These are phyloP conservation scores for Rhododendron molle DNA, from an alignment of 148 eudicot genomes.

Conservation along the genomic window DNA sequence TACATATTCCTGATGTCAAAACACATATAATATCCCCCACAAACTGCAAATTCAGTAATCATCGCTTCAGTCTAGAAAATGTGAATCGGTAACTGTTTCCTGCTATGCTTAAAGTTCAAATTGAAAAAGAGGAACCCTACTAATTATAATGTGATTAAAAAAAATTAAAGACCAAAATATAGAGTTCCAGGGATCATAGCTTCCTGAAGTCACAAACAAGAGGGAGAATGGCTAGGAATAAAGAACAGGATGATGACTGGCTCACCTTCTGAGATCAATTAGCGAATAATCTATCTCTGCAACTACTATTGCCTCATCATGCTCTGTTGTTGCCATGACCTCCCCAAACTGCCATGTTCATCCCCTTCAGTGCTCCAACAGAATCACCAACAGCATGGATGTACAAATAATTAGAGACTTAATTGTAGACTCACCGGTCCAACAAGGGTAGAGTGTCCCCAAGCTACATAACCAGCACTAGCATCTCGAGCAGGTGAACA, in stretches of 20 bases:
- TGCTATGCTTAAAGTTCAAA: background rate
- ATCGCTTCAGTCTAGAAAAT: background rate
- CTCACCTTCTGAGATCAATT: constrained; percentile 69
- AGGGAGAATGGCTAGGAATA: background rate
- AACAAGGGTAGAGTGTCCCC: constrained; percentile 89
- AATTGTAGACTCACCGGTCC: constrained; percentile 68
- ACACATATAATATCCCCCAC: background rate
- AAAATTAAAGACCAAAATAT: background rate
- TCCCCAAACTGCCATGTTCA: constrained; percentile 68
- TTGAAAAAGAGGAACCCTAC: background rate
- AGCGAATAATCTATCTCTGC: constrained; percentile 71
- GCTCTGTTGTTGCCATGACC: constrained; percentile 71
- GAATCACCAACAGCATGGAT: background rate
- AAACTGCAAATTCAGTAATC: background rate
- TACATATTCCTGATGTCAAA: background rate
- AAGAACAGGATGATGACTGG: background rate
- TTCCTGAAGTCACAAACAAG: background rate
- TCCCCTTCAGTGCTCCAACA: background rate
- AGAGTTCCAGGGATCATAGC: background rate
- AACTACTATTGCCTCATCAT: constrained; percentile 62
- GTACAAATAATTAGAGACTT: background rate
- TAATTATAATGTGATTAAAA: background rate
- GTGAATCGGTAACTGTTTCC: background rate
- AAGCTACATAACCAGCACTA: constrained; percentile 79
- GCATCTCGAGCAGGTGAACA: constrained; percentile 88